Base-by-base conservation (phyloP, 1,139 yeast genomes). In the Yamadazyma kanchanaburiensis region DNA sequence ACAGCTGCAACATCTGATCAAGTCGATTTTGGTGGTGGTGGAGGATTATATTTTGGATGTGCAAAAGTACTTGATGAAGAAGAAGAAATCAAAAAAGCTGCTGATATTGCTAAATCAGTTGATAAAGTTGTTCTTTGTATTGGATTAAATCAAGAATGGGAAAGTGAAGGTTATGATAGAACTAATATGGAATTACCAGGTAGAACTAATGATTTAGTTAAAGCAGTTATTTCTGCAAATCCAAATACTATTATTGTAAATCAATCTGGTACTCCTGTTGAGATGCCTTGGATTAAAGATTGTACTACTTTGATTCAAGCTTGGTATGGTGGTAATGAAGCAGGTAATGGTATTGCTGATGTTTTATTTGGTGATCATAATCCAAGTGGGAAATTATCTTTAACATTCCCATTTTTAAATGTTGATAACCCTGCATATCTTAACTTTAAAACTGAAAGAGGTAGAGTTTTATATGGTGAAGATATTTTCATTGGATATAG, bases 231-330 rank as follows among this genome's bases (percentile, higher is more conserved):
- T 14, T 53, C 52, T 17, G 80, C 61, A 21, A 75, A 75, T 42
- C 66, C 70, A 21, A 70, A 74, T 45, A 61, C 73, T 3, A 66
- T 73, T 8, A 54, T 76, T 29, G 79, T 77, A 15, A 68, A 73
- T 48, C 81, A 76, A 50, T 64, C 78, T 2, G 83, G 83, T 34
- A 67, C 80, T 9, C 83, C 84, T 1, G 80, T 77, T 21, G 66
- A 70, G 25, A 58, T 77, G 60, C 78, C 80, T 21, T 76, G 81
- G 80, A 42, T 62, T n/a, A 48, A 60, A 23, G 45, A 66, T 12
- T 69, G 65, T 9, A 59, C 62, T 30, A 69, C 68, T 12, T 40
- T 76, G 24, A 53, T 76, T 12, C 82, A 77, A 31, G 75, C 61
- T 6, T 60, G 66, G 66, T 60, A 52, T 39, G 64, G 65, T 7